Conservation (phyloP, 75 land plant genomes). For the Azolla pinnata region DNA sequence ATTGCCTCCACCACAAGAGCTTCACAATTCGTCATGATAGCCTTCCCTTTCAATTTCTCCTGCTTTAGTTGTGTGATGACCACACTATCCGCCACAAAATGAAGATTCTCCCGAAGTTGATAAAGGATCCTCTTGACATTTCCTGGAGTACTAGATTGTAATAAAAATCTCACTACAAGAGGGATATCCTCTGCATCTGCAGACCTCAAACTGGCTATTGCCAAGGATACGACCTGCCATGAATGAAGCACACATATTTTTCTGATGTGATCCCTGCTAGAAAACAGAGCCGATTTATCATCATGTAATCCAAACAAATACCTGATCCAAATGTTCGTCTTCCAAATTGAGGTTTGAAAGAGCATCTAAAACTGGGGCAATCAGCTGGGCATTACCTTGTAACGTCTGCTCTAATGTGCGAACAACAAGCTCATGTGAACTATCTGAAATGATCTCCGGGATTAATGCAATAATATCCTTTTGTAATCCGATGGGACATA, state of each 20-base stretch:
- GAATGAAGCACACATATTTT: background rate
- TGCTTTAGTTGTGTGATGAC: constrained; percentile 21
- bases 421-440: constrained; percentile 44
- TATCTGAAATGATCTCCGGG: constrained; percentile 73
- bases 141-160: constrained; percentile 52
- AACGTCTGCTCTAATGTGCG: constrained; percentile 57
- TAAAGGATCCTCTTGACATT: constrained; percentile 61
- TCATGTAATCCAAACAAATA: too few relatives aligned
- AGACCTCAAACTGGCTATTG: constrained; percentile 58
- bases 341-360: constrained; percentile 69
- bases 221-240: constrained; percentile 59
- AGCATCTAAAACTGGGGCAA: constrained; percentile 70
- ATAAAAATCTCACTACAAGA: constrained; percentile 56
- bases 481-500: constrained; percentile 57
- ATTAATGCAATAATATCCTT: constrained; percentile 79
- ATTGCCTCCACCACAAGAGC: constrained; percentile 65
- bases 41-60: constrained; percentile 62
- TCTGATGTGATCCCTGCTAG: too few relatives aligned
- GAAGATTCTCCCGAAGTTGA: constrained; percentile 61
- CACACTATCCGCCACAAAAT: constrained; percentile 28
- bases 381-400: constrained; percentile 61
- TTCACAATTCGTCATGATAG: constrained; percentile 34
- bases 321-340: constrained; percentile 69
- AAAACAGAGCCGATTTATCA: too few relatives aligned
- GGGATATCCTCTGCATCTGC: constrained; percentile 75